Percentiles rank a stretch among this genome's conserved stretches.
These are phyloP conservation scores for Periconia sp. DNA, from an alignment of 2,329 filamentous ascomycete species.

Conservation along the genomic window DNA sequence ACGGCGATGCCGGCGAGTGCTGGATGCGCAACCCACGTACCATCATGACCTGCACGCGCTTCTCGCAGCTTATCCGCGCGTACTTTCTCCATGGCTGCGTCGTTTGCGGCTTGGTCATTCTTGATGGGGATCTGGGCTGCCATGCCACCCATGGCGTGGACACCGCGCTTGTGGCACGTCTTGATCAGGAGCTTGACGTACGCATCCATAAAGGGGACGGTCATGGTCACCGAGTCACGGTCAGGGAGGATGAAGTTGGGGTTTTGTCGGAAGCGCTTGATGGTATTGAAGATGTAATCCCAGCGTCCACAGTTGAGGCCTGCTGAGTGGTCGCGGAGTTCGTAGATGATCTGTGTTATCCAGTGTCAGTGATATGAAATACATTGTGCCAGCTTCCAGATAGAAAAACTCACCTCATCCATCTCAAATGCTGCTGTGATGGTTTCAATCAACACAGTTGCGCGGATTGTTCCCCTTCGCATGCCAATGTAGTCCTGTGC, in stretches of 20 bases:
- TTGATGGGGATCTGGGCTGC: slow-evolving; percentile 99
- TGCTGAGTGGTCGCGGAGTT: slow-evolving; percentile 92
- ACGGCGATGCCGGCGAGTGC: slow-evolving; percentile 84
- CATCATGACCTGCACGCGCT: slow-evolving; percentile 92
- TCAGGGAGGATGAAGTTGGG: slow-evolving; percentile 91
- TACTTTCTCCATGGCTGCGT: slow-evolving; percentile 90
- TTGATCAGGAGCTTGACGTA: slow-evolving; percentile 98
- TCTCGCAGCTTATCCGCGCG: slow-evolving; percentile 95
- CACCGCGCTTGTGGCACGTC: slow-evolving; percentile 93
- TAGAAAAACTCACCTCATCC: slow-evolving; percentile 67
- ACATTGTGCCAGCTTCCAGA: no score
- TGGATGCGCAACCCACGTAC: slow-evolving; percentile 96
- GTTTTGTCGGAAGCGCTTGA: slow-evolving; percentile 99
- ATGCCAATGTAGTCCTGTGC: slow-evolving; percentile 92
- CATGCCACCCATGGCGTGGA: slow-evolving; percentile 99
- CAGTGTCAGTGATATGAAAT: slow-evolving; percentile 8
- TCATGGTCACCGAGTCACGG: slow-evolving; percentile 92
- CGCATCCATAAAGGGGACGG: slow-evolving; percentile 95
- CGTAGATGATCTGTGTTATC: slow-evolving; percentile 79
- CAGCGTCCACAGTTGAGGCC: slow-evolving; percentile 98
- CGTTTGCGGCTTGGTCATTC: slow-evolving; percentile 86
- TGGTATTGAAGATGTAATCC: slow-evolving; percentile 99
- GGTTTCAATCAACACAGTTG: slow-evolving; percentile 95
- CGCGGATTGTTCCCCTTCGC: slow-evolving; percentile 87
- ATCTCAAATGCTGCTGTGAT: slow-evolving; percentile 98